Evolutionary conservation across 1,139 yeast species (phyloP).

Genomic region (Tardiomyces digboiensis): DNA sequence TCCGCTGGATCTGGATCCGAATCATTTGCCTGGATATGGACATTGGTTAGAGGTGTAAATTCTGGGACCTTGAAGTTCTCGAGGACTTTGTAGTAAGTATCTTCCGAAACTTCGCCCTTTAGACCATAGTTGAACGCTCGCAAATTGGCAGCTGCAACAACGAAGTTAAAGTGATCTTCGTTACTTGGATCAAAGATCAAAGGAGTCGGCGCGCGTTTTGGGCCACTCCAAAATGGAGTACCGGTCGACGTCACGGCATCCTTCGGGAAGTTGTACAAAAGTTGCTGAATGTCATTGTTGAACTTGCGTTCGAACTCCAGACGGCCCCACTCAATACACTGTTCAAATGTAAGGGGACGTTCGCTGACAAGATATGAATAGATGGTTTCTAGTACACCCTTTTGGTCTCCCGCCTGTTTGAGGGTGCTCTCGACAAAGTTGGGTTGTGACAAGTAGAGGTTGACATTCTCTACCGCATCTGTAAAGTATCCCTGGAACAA

Average conservation of each 20-base stretch:
- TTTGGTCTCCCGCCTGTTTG: slow-evolving; percentile 87
- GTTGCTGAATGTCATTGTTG: slow-evolving; percentile 79
- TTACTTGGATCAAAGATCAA: slow-evolving; percentile 66
- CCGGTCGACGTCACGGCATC: slow-evolving; percentile 91
- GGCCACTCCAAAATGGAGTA: slow-evolving; percentile 96
- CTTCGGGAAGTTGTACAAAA: slow-evolving; percentile 86
- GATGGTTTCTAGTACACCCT: slow-evolving; percentile 74
- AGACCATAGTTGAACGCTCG: slow-evolving; percentile 88
- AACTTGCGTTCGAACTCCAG: slow-evolving; percentile 76
- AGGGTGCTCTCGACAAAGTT: slow-evolving; percentile 85
- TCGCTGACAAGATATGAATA: slow-evolving; percentile 56
- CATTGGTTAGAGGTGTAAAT: slow-evolving; percentile 65
- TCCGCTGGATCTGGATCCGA: slow-evolving; percentile 72
- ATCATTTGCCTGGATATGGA: slow-evolving; percentile 82
- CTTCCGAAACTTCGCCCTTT: slow-evolving; percentile 36
- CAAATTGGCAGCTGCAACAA: slow-evolving; percentile 84
- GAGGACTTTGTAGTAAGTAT: slow-evolving; percentile 38
- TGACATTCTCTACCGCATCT: slow-evolving; percentile 89
- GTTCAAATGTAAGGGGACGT: slow-evolving; percentile 86
- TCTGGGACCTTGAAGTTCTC: slow-evolving; percentile 48
- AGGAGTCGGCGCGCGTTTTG: slow-evolving; percentile 92
- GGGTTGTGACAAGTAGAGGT: slow-evolving; percentile 83
- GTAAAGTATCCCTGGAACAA: slow-evolving; percentile 89
- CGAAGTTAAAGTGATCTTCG: slow-evolving; percentile 69
- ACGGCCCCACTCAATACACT: slow-evolving; percentile 95